These are phyloP conservation scores for Zymoseptoria crescenta DNA, from an alignment of 2,329 filamentous ascomycete species.

Conservation along the genomic window DNA sequence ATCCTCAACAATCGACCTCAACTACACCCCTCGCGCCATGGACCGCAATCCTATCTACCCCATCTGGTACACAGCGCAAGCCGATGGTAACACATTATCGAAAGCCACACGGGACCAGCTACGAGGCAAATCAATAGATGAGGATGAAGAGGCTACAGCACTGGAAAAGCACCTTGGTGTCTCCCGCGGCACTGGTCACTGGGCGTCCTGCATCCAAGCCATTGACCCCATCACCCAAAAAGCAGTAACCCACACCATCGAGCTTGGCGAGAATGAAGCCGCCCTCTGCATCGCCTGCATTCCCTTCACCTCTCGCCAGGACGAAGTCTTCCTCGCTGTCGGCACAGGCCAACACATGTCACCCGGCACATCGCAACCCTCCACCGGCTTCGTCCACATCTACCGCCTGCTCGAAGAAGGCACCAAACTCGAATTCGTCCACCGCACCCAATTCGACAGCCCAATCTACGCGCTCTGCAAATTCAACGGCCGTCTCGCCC, in stretches of 20 bases:
- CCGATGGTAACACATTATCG: slow-evolving; percentile 85
- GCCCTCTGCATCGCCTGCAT: slow-evolving; percentile 80
- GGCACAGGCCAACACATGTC: slow-evolving; percentile 84
- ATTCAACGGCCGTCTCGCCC: slow-evolving; percentile 84
- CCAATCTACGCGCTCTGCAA: slow-evolving; percentile 82
- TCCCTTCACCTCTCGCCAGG: slow-evolving; percentile 70
- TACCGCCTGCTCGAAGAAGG: slow-evolving; percentile 85
- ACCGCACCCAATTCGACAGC: slow-evolving; percentile 88
- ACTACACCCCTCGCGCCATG: slow-evolving; percentile 84
- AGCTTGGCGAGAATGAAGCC: slow-evolving; percentile 83
- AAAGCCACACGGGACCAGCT: slow-evolving; percentile 55
- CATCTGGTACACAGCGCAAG: slow-evolving; percentile 88
- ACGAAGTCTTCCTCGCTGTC: slow-evolving; percentile 86
- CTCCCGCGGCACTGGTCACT: slow-evolving; percentile 72
- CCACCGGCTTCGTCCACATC: slow-evolving; percentile 72
- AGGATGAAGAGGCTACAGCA: slow-evolving; percentile 1
- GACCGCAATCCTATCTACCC: slow-evolving; percentile 80
- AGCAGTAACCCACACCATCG: slow-evolving; percentile 61
- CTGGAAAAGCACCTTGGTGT: slow-evolving; percentile 72
- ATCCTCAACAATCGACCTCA: slow-evolving; percentile 52
- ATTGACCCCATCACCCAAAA: slow-evolving; percentile 61
- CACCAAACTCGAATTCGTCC: slow-evolving; percentile 84
- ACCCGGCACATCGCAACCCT: slow-evolving; percentile 14
- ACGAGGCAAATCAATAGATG: slow-evolving; percentile 13
- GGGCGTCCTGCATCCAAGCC: slow-evolving; percentile 92